These are phyloP conservation scores for Penicillium sp. DNA, from an alignment of 2,329 filamentous ascomycete species.

Conservation along the genomic window DNA sequence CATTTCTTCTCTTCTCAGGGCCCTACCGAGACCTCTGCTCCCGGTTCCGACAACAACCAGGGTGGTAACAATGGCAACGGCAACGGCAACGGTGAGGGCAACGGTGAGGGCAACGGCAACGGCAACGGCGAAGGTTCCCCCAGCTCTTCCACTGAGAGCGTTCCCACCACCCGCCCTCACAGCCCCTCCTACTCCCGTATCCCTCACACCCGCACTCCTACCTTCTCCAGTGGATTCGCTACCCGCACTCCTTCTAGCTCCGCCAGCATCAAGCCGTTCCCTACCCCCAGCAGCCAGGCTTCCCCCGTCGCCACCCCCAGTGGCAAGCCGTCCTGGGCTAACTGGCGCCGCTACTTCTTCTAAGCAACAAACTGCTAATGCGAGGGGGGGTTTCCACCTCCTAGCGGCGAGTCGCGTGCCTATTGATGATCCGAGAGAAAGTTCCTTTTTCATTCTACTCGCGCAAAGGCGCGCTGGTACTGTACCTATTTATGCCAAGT, in stretches of 20 bases:
- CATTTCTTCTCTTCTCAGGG: conserved; percentile 1
- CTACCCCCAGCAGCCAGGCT: not conserved
- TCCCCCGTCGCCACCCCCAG: conserved; percentile 25
- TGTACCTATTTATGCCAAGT: conserved; percentile 26
- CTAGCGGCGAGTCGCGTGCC: conserved; percentile 7
- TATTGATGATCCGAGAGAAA: conserved; percentile 14
- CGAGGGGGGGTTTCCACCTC: conserved; percentile 4
- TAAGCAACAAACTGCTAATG: conserved; percentile 10
- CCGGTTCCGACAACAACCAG: conserved; percentile 11
- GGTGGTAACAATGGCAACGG: not conserved
- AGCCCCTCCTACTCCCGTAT: conserved; percentile 19
- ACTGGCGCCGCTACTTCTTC: conserved; percentile 29
- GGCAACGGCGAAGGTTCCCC: not conserved
- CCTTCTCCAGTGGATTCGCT: conserved; percentile 29
- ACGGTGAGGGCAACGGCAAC: not conserved
- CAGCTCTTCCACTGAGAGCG: conserved; percentile 1
- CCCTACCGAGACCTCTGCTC: conserved; percentile 4
- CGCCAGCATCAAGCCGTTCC: conserved; percentile 1
- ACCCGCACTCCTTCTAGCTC: conserved; percentile 27
- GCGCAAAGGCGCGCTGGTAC: conserved; percentile 24
- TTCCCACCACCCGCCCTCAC: conserved; percentile 3
- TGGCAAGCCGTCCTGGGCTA: conserved; percentile 25
- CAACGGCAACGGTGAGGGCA: not conserved
- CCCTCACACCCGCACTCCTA: conserved; percentile 9
- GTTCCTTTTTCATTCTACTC: conserved; percentile 19